Base-by-base conservation (phyloP, 2,329 filamentous ascomycete genomes). In the Ophiostoma pallidulum region DNA sequence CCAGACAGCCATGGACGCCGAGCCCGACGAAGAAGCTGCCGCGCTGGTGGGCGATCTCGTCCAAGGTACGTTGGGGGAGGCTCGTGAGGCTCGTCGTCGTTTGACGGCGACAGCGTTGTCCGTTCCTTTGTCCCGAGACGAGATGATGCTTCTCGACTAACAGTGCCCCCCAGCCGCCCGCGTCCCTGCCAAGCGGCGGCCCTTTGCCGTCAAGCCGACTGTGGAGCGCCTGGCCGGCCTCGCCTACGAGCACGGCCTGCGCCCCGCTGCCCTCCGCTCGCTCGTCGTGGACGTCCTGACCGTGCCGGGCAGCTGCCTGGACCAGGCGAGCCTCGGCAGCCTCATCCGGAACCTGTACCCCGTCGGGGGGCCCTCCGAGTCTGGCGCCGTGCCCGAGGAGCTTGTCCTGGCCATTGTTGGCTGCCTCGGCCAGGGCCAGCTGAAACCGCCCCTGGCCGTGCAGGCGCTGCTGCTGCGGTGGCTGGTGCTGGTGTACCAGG, bases 291-390 rank as follows among this genome's bases (percentile, higher is more conserved):
- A 91, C 48, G 64, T 87, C 54, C 82, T 81, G 18, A 69, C 70
- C 19, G 80, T 80, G 40, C 46, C 50, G 2, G 47, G 50, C 24
- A 85, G 73, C 55, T 70, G 82, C 55, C 73, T 94, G 19, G 86
- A 92, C 61, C 88, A 92, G 63, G 80, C 80, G 24, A 88, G 80
- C 55, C 71, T 83, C 24, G 80, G 76, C 13, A 75, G 72, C 24
- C 68, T 94, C 41, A 65, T 88, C 56, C 85, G 81, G 53, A 86
- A 84, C 51, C 67, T 94, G 42, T 94, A 91, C 62, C 87, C 88
- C 2, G 72, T 75, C n/a, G 70, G 73, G 33, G 72, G 71, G 36
- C 13, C 18, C 61, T 75, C 14, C 68, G 75, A 32, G 69, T 77
- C 50, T 62, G 45, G 29, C 10, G 33, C 29, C 22, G 73, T 94